phyloP scores from a whole-genome alignment of 2,329 filamentous ascomycete species.

The Corinectria fuckeliana region DNA sequence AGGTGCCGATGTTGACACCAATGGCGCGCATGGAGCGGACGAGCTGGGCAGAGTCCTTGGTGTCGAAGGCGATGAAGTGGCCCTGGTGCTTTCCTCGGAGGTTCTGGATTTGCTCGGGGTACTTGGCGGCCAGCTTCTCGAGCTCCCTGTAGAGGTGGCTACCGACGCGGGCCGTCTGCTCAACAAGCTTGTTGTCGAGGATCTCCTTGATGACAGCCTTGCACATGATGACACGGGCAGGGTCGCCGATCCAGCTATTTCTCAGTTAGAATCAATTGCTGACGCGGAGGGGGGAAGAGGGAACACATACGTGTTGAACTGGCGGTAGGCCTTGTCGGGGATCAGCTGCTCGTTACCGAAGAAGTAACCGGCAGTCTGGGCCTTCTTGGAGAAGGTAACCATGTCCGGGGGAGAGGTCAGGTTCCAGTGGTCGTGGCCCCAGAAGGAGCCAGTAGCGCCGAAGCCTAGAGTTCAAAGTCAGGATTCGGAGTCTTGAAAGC shows the following conservation, averaged over 20 bases:
- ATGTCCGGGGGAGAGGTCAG: slow-evolving; percentile 76
- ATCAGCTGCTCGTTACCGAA: slow-evolving; percentile 76
- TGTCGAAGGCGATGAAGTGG: slow-evolving; percentile 84
- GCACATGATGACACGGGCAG: slow-evolving; percentile 78
- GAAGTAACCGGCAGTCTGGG: slow-evolving; percentile 84
- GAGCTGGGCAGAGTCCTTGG: slow-evolving; percentile 71
- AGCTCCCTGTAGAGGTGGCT: slow-evolving; percentile 72
- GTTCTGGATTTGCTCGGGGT: slow-evolving; percentile 74
- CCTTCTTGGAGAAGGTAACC: slow-evolving; percentile 90
- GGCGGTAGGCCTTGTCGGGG: slow-evolving; percentile 82
- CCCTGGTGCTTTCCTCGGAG: slow-evolving; percentile 77
- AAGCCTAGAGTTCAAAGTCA: too few species aligned
- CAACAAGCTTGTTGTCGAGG: slow-evolving; percentile 70
- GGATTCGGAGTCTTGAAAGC: too few species aligned
- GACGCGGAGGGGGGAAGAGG: not conserved
- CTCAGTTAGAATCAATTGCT: not conserved
- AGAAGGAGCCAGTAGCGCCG: slow-evolving; percentile 86
- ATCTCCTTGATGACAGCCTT: slow-evolving; percentile 80
- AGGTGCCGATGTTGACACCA: slow-evolving; percentile 81
- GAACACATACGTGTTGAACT: slow-evolving; percentile 74
- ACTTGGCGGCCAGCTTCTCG: slow-evolving; percentile 66
- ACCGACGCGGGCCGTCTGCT: slow-evolving; percentile 69
- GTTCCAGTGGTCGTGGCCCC: slow-evolving; percentile 87
- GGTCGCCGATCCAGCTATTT: slow-evolving; percentile 76
- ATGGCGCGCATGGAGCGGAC: slow-evolving; percentile 73